Conservation (phyloP, 805 yeast genomes). For the Torulaspora gathmanii region DNA sequence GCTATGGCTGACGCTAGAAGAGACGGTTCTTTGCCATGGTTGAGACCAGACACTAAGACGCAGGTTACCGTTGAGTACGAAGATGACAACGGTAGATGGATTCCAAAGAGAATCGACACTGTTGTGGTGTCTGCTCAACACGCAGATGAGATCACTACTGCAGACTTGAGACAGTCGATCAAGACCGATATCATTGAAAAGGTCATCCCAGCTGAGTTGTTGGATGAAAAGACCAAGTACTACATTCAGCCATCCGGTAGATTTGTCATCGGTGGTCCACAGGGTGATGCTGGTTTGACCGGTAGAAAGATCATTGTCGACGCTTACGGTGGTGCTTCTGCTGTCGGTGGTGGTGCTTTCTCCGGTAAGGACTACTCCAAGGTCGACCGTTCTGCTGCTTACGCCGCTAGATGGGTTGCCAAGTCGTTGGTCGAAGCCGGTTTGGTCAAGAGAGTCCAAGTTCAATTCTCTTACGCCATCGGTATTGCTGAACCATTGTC, state of each 20-base stretch:
- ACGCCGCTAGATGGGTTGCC: conserved; percentile 99
- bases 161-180: conserved; percentile 78
- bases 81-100: conserved; percentile 90
- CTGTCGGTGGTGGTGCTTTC: conserved; percentile 99
- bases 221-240: conserved; percentile 92
- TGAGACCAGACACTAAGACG: conserved; percentile 99
- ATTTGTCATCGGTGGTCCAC: conserved; percentile 99
- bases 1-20: conserved; percentile 98
- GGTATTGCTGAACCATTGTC: conserved; percentile 99
- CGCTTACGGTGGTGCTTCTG: conserved; percentile 99
- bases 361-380: conserved; percentile 99
- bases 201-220: conserved; percentile 84
- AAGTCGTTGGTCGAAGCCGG: conserved; percentile 94
- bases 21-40: conserved; percentile 89
- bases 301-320: conserved; percentile 99
- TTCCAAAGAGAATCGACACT: conserved; percentile 96
- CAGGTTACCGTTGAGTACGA: conserved; percentile 98
- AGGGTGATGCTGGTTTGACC: conserved; percentile 99
- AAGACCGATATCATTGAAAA: conserved; percentile 77
- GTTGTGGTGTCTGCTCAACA: conserved; percentile 97
- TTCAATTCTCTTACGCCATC: conserved; percentile 98
- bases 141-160: conserved; percentile 92
- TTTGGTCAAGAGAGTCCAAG: conserved; percentile 93
- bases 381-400: conserved; percentile 99
- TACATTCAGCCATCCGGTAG: conserved; percentile 99